Percentiles rank a stretch among this genome's conserved stretches.
Evolutionary conservation across 345 rosid genomes (phyloP).

Genomic region (Combretum micranthum): DNA sequence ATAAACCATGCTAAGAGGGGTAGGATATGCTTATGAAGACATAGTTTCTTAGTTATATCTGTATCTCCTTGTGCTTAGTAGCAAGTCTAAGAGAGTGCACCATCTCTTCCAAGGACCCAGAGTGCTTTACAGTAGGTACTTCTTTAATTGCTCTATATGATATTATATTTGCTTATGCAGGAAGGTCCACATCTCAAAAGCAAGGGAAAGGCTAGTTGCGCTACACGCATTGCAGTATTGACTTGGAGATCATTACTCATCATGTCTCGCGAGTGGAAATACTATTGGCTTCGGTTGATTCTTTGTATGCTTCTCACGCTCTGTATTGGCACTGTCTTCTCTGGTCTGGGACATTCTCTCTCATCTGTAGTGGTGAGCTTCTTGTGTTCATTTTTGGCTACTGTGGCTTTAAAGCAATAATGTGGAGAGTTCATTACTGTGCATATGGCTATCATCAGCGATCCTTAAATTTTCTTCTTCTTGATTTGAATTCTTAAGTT

Average conservation of each 20-base stretch:
- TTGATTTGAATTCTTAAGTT: neutral
- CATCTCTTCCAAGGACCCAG: no score
- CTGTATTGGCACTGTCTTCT: constrained; percentile 73
- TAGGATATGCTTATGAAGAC: no score
- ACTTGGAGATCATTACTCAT: constrained; percentile 94
- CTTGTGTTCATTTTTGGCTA: neutral
- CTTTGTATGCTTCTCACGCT: constrained; percentile 78
- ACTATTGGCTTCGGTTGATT: constrained; percentile 94
- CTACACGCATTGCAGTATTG: constrained; percentile 79
- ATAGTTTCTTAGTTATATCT: no score
- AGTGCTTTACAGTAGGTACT: no score
- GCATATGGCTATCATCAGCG: no score
- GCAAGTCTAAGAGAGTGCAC: no score
- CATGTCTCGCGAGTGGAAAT: constrained; percentile 98
- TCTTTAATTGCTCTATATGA: no score
- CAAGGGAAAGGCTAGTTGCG: constrained; percentile 74
- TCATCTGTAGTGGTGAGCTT: constrained; percentile 85
- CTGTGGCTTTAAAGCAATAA: no score
- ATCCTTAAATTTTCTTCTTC: no score
- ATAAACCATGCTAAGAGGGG: no score
- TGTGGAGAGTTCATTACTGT: no score
- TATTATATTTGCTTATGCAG: constrained; percentile 27
- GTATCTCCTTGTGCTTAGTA: no score
- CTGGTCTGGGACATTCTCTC: constrained; percentile 89
- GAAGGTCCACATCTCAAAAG: constrained; percentile 91